Evolutionary conservation across 1,284 basidiomycete genomes (phyloP), one percentile per base, ranked within the genome.

Genomic region (Exobasidium cylindrosporum): DNA sequence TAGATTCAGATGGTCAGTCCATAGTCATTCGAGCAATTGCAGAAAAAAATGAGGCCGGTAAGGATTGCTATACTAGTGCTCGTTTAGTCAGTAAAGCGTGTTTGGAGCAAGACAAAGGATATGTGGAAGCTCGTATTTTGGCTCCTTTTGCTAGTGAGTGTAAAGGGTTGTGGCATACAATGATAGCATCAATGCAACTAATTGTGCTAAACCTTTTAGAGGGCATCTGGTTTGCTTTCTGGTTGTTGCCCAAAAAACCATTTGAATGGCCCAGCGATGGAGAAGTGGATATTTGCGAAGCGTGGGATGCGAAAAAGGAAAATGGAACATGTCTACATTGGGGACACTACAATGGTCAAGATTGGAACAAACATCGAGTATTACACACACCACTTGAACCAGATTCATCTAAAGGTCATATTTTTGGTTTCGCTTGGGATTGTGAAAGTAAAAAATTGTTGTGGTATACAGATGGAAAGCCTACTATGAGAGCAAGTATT

Each of bases 351-450:
- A 44, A 76, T 55, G 74, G 74, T 52, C 68, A 74, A 64, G 74
- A 76, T 55, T 76, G 72, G 72, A 68, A 74, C 0, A 74, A 71
- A 66, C 72, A 72, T 32, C 21, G 53, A 23, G 53, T 55, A 35
- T 29, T 44, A 13, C 23, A 55, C 23, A 26, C 21, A 4, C 53
- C 53, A 2, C 14, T 44, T 4, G 14, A 23, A 3, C n/a, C n/a
- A 23, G 14, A 55, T 17, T 29, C n/a, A 23, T 26, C 31, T 3
- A 35, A 21, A 26, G 53, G 53, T 23, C 53, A 55, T 26, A 40
- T 11, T 2, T 55, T 26, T 35, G 53, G 53, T 3, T 55, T 55
- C 29, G 21, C 24, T 24, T 55, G 53, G 53, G 47, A 50, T 31
- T 7, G 47, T 31, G 14, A 13, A 28, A 14, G 17, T 30, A 44